Conservation (phyloP, 2,329 filamentous ascomycete genomes). For the Microsporum canis region DNA sequence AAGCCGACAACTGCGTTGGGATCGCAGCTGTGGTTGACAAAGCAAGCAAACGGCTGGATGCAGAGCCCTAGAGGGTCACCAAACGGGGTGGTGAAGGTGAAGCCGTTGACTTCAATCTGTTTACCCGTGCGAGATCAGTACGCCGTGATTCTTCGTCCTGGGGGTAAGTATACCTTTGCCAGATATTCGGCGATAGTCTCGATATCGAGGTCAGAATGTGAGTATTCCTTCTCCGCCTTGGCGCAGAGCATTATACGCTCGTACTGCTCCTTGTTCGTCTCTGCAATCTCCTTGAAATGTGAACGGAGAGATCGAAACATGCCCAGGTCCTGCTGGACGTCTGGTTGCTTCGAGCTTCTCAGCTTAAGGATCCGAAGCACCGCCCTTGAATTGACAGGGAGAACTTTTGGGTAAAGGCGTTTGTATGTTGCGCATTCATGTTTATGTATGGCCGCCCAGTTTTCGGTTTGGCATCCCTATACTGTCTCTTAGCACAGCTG, state of each 20-base stretch:
- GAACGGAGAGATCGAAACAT: slow-evolving; percentile 36
- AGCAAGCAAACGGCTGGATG: slow-evolving; percentile 43
- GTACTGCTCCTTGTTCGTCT: slow-evolving; percentile 31
- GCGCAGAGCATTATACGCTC: slow-evolving; percentile 40
- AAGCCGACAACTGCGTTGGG: slow-evolving; percentile 50
- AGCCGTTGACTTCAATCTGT: slow-evolving; percentile 47
- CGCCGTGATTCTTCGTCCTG: background rate
- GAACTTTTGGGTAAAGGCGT: slow-evolving; percentile 33
- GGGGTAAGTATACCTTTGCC: slow-evolving; percentile 28
- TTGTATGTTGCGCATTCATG: slow-evolving; percentile 47
- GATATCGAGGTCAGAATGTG: slow-evolving; percentile 35
- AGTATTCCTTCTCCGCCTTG: slow-evolving; percentile 44
- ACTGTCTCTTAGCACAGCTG: slow-evolving; percentile 7
- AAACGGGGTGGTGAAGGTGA: slow-evolving; percentile 45
- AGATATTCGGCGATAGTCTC: slow-evolving; percentile 36
- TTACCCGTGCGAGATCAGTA: background rate
- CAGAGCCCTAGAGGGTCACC: slow-evolving; percentile 50
- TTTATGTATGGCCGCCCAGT: slow-evolving; percentile 50
- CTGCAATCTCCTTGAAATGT: slow-evolving; percentile 40
- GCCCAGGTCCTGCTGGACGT: slow-evolving; percentile 31
- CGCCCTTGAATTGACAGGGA: slow-evolving; percentile 47
- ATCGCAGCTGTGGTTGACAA: slow-evolving; percentile 52
- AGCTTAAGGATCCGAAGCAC: slow-evolving; percentile 44
- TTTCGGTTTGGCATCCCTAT: slow-evolving; percentile 47
- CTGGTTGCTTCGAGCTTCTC: slow-evolving; percentile 26